Conservation (phyloP, 257 asterid genomes). For the Solanum verrucosum region DNA sequence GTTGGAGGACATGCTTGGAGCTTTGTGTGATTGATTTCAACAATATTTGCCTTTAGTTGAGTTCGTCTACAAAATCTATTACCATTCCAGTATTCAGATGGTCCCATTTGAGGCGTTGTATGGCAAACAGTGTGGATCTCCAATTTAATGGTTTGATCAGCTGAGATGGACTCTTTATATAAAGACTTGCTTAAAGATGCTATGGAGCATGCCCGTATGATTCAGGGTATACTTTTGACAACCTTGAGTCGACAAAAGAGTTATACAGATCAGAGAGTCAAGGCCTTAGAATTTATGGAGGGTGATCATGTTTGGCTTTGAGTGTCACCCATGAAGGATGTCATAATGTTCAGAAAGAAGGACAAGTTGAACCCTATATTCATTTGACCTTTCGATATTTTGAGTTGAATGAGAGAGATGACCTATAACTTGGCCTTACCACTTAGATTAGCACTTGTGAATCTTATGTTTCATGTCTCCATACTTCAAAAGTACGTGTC, state of each 20-base stretch:
- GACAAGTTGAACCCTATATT: neutral
- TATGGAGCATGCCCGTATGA: neutral
- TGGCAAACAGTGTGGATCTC: neutral
- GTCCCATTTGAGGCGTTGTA: neutral
- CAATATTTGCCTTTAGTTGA: neutral
- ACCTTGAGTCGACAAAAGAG: neutral
- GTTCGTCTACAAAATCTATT: neutral
- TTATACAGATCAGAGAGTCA: neutral
- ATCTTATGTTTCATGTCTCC: neutral
- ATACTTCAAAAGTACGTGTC: neutral
- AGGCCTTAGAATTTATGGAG: neutral
- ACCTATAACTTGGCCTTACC: neutral
- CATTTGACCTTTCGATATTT: neutral
- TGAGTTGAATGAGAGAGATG: neutral
- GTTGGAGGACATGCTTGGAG: neutral
- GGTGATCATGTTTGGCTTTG: neutral
- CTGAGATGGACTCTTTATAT: neutral
- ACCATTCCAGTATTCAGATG: no score
- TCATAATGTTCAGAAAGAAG: neutral
- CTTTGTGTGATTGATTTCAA: neutral
- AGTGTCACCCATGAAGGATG: neutral
- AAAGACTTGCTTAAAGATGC: neutral
- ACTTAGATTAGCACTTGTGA: neutral
- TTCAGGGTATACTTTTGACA: no score
- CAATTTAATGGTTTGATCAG: neutral